Evolutionary conservation across 164 flowering plant genomes (phyloP).

Genomic region (Nymphaea colorata): DNA sequence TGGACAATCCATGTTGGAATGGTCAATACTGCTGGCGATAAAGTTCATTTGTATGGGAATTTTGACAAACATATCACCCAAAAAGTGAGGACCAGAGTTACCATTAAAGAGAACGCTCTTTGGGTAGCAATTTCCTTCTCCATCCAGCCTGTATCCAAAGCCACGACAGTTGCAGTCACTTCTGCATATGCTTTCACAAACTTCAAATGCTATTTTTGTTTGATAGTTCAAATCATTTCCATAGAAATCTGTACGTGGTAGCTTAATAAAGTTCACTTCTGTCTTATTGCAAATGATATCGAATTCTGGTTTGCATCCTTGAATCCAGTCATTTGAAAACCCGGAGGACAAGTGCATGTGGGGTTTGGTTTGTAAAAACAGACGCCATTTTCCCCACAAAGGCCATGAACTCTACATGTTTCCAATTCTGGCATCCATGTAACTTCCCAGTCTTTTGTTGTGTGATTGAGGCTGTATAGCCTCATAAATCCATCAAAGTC

Average conservation of each 20-base stretch:
- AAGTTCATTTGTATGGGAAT: conserved; percentile 2
- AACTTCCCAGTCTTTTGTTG: conserved; percentile 8
- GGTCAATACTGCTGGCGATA: neutral
- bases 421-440: conserved; percentile 11
- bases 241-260: conserved; percentile 20
- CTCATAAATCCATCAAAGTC: conserved; percentile 17
- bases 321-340: conserved; percentile 10
- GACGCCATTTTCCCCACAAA: conserved; percentile 16
- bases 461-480: conserved; percentile 12
- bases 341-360: conserved; percentile 11
- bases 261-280: conserved; percentile 6
- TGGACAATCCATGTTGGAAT: neutral
- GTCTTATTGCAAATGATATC: neutral
- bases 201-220: neutral
- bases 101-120: conserved; percentile 10
- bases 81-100: conserved; percentile 3
- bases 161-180: conserved; percentile 13
- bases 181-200: conserved; percentile 11
- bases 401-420: conserved; percentile 12
- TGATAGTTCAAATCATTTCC: conserved; percentile 17
- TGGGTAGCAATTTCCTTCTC: neutral
- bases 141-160: conserved; percentile 14
- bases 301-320: conserved; percentile 13
- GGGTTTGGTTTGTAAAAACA: conserved; percentile 11
- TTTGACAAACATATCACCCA: conserved; percentile 13